These are phyloP conservation scores for Aspergillus alliaceus DNA, from an alignment of 2,329 filamentous ascomycete genomes.

Conservation along the genomic window DNA sequence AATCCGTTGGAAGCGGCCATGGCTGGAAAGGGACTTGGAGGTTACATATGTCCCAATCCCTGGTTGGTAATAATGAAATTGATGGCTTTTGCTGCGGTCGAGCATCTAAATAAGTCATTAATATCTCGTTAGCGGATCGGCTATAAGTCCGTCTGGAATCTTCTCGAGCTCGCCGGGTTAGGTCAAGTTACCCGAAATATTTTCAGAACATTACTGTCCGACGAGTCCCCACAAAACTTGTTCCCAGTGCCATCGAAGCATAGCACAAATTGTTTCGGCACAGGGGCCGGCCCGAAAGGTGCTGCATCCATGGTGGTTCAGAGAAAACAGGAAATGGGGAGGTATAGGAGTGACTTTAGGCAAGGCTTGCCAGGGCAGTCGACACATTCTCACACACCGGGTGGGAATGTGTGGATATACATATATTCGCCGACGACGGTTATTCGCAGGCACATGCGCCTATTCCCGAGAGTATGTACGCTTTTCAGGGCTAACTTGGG, in stretches of 20 bases:
- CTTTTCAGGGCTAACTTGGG: neutral
- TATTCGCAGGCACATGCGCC: slow-evolving; percentile 7
- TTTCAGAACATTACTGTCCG: slow-evolving; percentile 49
- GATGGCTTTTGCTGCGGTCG: slow-evolving; percentile 39
- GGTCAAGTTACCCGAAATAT: slow-evolving; percentile 41
- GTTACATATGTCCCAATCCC: slow-evolving; percentile 49
- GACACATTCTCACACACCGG: slow-evolving; percentile 1
- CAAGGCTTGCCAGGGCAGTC: slow-evolving; percentile 1
- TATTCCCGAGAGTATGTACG: slow-evolving; percentile 3
- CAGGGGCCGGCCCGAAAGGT: slow-evolving; percentile 7
- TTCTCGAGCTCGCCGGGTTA: slow-evolving; percentile 5
- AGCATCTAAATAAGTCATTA: slow-evolving; percentile 33
- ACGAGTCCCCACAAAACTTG: slow-evolving; percentile 44
- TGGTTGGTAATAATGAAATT: slow-evolving; percentile 46
- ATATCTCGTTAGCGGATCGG: neutral
- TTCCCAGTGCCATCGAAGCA: slow-evolving; percentile 49
- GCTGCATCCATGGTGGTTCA: slow-evolving; percentile 7
- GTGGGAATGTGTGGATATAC: slow-evolving; percentile 4
- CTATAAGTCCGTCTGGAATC: neutral
- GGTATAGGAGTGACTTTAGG: neutral
- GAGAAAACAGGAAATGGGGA: neutral
- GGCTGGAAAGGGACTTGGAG: slow-evolving; percentile 29
- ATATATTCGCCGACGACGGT: neutral
- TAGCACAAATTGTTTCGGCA: slow-evolving; percentile 41
- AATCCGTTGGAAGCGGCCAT: slow-evolving; percentile 46